Evolutionary conservation across 2,329 filamentous ascomycete genomes (phyloP).

Genomic region (Bisporella sp.): DNA sequence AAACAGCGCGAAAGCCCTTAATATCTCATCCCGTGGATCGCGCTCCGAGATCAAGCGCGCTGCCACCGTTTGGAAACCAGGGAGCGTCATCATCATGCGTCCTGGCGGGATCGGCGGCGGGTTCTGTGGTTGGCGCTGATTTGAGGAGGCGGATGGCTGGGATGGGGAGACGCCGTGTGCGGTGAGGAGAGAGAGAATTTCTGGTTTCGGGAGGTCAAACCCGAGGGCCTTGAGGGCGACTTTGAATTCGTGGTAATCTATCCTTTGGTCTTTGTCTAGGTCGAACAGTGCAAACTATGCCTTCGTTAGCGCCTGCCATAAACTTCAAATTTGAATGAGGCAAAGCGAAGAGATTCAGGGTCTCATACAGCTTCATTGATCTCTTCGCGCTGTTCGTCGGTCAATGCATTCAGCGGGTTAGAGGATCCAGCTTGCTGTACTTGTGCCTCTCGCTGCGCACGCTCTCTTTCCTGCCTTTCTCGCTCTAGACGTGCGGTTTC

Average conservation of each 20-base stretch:
- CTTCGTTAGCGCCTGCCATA: neutral
- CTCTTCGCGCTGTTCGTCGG: slow-evolving; percentile 86
- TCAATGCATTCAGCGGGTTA: slow-evolving; percentile 40
- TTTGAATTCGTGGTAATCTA: slow-evolving; percentile 98
- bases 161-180: slow-evolving; percentile 67
- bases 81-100: slow-evolving; percentile 60
- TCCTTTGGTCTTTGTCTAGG: slow-evolving; percentile 85
- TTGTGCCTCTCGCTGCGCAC: slow-evolving; percentile 12
- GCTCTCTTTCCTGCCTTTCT: slow-evolving; percentile 28
- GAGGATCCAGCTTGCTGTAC: slow-evolving; percentile 8
- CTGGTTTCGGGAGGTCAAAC: slow-evolving; percentile 81
- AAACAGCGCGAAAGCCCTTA: slow-evolving; percentile 87
- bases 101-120: slow-evolving; percentile 47
- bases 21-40: slow-evolving; percentile 85
- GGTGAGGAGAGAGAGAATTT: slow-evolving; percentile 75
- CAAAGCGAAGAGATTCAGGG: slow-evolving; percentile 26
- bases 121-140: slow-evolving; percentile 25
- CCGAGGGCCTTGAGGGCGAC: slow-evolving; percentile 93
- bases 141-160: slow-evolving; percentile 39
- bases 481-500: slow-evolving; percentile 34
- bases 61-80: slow-evolving; percentile 68
- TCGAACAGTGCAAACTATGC: slow-evolving; percentile 87
- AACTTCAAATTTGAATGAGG: neutral
- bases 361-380: slow-evolving; percentile 77
- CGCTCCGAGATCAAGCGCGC: slow-evolving; percentile 73